Evolutionary conservation across 352 stramenopile genomes (phyloP), one percentile per base, ranked within the genome.

Genomic region (Phytophthora meadii): DNA sequence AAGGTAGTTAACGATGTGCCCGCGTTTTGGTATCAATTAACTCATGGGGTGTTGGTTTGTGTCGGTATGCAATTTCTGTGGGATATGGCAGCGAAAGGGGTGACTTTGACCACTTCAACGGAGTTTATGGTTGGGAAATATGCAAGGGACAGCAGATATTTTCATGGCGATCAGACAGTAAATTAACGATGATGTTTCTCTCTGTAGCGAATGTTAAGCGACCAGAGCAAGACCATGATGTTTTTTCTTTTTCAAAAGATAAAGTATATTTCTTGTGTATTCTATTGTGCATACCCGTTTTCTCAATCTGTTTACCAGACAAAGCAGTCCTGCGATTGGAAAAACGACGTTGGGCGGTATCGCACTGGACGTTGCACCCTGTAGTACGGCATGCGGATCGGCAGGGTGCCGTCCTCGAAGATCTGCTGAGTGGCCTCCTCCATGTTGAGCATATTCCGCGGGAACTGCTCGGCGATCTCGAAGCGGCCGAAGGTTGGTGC

Each of bases 401-500:
- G 66, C 50, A 90, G 42, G 3, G 72, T 88, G 22, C 79, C 79
- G 54, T 89, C 70, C 24, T 73, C 67, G 14, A 37, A 48, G 6
- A 90, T 46, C 40, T 82, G 69, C 60, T 88, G 80, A 10, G 78
- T 81, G n/a, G 79, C 77, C 17, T 82, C 65, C 25, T 88, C 73
- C 61, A 89, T 73, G 61, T 78, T 72, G 27, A 87, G 51, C 52
- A 76, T 57, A 39, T 77, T 70, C 42, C 56, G 40, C 30, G 77
- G 77, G 52, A 89, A 80, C 28, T 77, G 75, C 70, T 90, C 72
- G 12, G 48, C 53, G 54, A 92, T 89, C 45, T 89, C 78, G 24
- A 92, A 92, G 57, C 81, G 83, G 27, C 83, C 81, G 39, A 88
- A 90, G 2, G 79, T 88, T 19, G 83, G 79, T 4, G 70, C 46